A percentile compares a stretch with the other conserved stretches of the same genome.
Conservation (phyloP, 257 asterid species). For the Solanum habrochaites region DNA sequence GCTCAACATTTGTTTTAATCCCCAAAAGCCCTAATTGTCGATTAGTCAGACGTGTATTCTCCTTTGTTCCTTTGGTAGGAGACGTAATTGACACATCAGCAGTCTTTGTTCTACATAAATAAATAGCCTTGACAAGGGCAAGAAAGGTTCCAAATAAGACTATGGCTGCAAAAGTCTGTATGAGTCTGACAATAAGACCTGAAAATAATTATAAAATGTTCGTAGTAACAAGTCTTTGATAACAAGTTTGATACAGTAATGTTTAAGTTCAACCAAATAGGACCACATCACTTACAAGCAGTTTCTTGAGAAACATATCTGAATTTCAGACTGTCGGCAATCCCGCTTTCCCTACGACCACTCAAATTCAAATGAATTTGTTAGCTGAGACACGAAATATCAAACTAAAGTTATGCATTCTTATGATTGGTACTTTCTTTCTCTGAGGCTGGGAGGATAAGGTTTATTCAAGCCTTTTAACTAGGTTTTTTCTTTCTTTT, state of each 20-base stretch:
- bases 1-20: constrained; percentile 44
- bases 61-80: constrained; percentile 53
- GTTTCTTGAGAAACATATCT: constrained; percentile 34
- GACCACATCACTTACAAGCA: constrained; percentile 43
- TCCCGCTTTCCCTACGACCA: constrained; percentile 35
- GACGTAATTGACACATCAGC: constrained; percentile 32
- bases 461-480: neutral
- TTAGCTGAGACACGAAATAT: neutral
- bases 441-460: neutral
- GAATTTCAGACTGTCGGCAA: constrained; percentile 20
- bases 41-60: constrained; percentile 43
- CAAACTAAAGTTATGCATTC: neutral
- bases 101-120: constrained; percentile 43
- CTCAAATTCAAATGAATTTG: constrained; percentile 5
- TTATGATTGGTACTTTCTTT: neutral
- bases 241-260: neutral
- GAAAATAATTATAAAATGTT: constrained; percentile 7
- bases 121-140: constrained; percentile 57
- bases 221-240: neutral
- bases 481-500: neutral
- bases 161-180: constrained; percentile 31
- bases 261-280: neutral
- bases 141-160: constrained; percentile 40
- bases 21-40: constrained; percentile 79
- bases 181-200: constrained; percentile 44